Percentiles rank a stretch among this genome's conserved stretches.
Conservation (phyloP, 306 rosid species). For the Luffa aegyptiaca region DNA sequence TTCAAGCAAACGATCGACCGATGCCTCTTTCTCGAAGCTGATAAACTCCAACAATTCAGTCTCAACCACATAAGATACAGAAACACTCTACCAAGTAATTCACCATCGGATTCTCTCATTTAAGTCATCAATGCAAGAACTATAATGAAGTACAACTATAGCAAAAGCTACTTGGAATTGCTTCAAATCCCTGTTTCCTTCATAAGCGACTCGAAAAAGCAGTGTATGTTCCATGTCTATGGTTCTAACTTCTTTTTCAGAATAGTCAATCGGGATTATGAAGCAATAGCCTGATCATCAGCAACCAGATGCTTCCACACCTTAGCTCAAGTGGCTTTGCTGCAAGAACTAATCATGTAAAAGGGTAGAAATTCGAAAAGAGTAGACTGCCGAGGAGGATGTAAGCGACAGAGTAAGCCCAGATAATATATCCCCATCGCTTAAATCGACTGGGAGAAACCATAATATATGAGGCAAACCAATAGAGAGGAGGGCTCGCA, state of each 20-base stretch:
- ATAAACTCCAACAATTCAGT: not conserved
- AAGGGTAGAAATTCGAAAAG: slow-evolving; percentile 86
- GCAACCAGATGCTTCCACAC: not conserved
- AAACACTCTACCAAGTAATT: not conserved
- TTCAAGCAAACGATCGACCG: not conserved
- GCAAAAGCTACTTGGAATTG: not conserved
- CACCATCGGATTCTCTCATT: not conserved
- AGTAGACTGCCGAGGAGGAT: slow-evolving; percentile 79
- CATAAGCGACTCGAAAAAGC: not conserved
- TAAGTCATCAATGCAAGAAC: not conserved
- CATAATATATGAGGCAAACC: slow-evolving; percentile 75
- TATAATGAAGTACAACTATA: not conserved
- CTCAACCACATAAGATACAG: not conserved
- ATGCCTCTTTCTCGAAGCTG: not conserved
- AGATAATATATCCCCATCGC: slow-evolving; percentile 67
- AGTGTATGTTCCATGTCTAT: not conserved
- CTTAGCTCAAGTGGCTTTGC: not conserved
- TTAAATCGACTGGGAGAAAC: slow-evolving; percentile 16
- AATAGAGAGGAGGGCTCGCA: slow-evolving; percentile 75
- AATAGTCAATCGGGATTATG: not conserved
- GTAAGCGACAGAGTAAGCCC: slow-evolving; percentile 71
- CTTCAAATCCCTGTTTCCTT: not conserved
- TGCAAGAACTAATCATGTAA: slow-evolving; percentile 37
- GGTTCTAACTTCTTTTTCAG: not conserved
- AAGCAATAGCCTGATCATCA: not conserved